Conservation (phyloP, 306 rosid species). For the Begonia masoniana region DNA sequence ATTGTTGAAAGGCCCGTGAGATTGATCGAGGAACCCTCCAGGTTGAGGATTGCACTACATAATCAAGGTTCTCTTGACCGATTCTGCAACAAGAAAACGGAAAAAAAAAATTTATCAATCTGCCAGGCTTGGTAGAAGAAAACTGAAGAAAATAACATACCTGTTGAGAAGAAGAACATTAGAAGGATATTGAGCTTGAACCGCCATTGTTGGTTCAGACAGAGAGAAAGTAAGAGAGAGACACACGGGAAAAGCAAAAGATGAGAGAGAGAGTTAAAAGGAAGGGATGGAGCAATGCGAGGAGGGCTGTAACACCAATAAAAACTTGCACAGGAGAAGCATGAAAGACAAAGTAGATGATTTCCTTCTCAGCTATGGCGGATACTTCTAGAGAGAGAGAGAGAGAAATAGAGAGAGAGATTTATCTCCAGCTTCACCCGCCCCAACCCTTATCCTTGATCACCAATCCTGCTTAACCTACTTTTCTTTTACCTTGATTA, state of each 20-base stretch:
- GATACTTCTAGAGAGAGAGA: constrained; percentile 30
- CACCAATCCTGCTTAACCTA: constrained; percentile 14
- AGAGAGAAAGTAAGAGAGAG: constrained; percentile 9
- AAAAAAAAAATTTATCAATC: background rate
- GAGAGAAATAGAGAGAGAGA: background rate
- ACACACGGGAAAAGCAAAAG: constrained; percentile 11
- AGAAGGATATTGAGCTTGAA: constrained; percentile 98
- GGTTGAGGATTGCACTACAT: constrained; percentile 49
- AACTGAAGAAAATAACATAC: constrained; percentile 18
- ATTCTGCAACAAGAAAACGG: constrained; percentile 27
- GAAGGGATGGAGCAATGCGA: background rate
- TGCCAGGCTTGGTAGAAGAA: background rate
- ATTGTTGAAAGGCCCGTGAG: constrained; percentile 56
- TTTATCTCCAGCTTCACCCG: constrained; percentile 11
- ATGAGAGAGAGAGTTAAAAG: constrained; percentile 19
- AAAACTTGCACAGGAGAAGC: constrained; percentile 35
- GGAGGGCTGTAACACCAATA: constrained; percentile 11
- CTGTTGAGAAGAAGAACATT: constrained; percentile 62
- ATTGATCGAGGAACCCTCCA: constrained; percentile 55
- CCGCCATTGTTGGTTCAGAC: constrained; percentile 44
- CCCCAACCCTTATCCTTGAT: constrained; percentile 6
- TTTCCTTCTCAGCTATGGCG: constrained; percentile 20
- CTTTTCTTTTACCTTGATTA: constrained; percentile 1
- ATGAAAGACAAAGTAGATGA: constrained; percentile 41
- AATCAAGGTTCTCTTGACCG: constrained; percentile 58